phyloP scores from a whole-genome alignment of 1,139 yeast species.

The Debaryomyces psychrophilus region DNA sequence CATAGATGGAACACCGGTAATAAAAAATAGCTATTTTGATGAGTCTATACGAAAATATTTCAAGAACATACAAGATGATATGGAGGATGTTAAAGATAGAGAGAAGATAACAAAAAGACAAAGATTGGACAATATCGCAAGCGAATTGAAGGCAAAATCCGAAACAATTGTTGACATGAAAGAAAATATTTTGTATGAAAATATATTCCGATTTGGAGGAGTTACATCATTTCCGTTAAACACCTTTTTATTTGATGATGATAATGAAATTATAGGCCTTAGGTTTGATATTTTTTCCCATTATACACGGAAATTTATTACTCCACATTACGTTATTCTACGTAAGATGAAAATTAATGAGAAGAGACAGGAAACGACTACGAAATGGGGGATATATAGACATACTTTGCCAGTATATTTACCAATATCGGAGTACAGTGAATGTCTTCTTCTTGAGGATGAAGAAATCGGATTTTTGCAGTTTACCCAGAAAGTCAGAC shows the following conservation, averaged over 20 bases:
- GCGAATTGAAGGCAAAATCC: slow-evolving; percentile 9
- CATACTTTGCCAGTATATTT: slow-evolving; percentile 42
- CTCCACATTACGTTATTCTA: slow-evolving; percentile 45
- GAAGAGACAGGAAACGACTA: slow-evolving; percentile 14
- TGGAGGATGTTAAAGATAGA: not conserved
- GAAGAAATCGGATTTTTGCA: slow-evolving; percentile 5
- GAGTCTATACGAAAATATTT: slow-evolving; percentile 32
- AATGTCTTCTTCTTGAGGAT: slow-evolving; percentile 7
- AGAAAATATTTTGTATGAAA: slow-evolving; percentile 42
- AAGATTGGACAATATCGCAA: not conserved
- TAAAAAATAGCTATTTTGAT: slow-evolving; percentile 34
- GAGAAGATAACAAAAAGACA: slow-evolving; percentile 1
- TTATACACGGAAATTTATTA: slow-evolving; percentile 21
- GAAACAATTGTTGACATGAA: slow-evolving; percentile 24
- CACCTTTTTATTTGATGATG: slow-evolving; percentile 24
- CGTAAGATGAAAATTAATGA: slow-evolving; percentile 19
- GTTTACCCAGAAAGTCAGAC: slow-evolving; percentile 25
- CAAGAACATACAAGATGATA: slow-evolving; percentile 3
- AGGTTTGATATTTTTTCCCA: slow-evolving; percentile 40
- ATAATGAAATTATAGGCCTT: slow-evolving; percentile 35
- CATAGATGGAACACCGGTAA: slow-evolving; percentile 18
- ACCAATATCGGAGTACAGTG: slow-evolving; percentile 20
- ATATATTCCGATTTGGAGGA: slow-evolving; percentile 42
- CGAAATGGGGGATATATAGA: slow-evolving; percentile 36
- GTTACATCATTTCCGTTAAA: slow-evolving; percentile 47